These are phyloP conservation scores for Fragaria iinumae DNA, from an alignment of 306 rosid species.

Conservation along the genomic window DNA sequence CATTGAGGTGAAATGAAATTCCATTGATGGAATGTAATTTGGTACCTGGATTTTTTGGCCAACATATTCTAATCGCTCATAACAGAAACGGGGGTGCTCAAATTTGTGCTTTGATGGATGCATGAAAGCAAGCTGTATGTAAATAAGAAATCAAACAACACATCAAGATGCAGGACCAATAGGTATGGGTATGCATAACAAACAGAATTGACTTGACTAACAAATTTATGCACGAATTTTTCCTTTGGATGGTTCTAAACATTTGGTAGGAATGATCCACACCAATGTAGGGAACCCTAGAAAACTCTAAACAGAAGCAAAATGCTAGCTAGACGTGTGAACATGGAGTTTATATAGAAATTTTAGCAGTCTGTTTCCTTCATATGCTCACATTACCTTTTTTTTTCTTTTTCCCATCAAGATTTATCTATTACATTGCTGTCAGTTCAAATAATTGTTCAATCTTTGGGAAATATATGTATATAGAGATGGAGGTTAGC, in stretches of 20 bases:
- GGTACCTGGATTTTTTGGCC: conserved; percentile 95
- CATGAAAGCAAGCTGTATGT: conserved; percentile 77
- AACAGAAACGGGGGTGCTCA: conserved; percentile 96
- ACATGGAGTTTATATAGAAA: background rate
- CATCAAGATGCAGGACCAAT: conserved; percentile 21
- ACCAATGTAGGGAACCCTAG: background rate
- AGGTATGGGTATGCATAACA: background rate
- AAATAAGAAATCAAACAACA: conserved; percentile 23
- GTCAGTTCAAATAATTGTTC: background rate
- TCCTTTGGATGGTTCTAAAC: conserved; percentile 3
- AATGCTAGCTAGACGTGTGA: conserved; percentile 2
- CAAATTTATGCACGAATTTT: background rate
- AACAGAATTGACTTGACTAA: background rate
- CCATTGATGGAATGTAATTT: conserved; percentile 23
- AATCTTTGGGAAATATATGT: background rate
- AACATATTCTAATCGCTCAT: conserved; percentile 78
- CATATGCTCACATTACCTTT: background rate
- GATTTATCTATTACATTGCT: background rate
- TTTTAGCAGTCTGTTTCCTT: background rate
- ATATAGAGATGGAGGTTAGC: conserved; percentile 17
- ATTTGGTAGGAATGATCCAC: background rate
- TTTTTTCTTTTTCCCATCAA: background rate
- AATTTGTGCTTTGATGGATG: conserved; percentile 93
- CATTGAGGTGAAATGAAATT: conserved; percentile 3
- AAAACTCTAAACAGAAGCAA: background rate